Evolutionary conservation across 1,284 basidiomycete species (phyloP).

Genomic region (Tylopilus sp.): DNA sequence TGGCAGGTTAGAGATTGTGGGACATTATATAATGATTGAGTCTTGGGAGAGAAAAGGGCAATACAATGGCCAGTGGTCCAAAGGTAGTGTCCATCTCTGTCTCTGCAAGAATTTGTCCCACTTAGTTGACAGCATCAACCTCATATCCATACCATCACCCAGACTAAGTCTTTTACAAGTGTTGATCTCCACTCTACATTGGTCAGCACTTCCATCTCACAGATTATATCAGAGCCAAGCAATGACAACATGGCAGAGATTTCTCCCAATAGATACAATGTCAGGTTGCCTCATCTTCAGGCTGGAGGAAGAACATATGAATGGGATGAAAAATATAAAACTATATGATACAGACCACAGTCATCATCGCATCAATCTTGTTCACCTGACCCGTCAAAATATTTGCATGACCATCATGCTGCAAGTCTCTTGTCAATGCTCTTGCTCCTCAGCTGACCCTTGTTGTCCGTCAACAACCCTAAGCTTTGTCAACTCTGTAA

Average conservation of each 20-base stretch:
- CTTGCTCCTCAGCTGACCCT: too few species aligned
- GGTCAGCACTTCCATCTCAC: slow-evolving; percentile 39
- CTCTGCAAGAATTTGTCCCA: slow-evolving; percentile 48
- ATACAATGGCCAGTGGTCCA: slow-evolving; percentile 5
- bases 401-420: slow-evolving; percentile 76
- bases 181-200: slow-evolving; percentile 16
- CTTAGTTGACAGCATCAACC: slow-evolving; percentile 38
- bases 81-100: slow-evolving; percentile 62
- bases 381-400: slow-evolving; percentile 47
- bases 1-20: too few species aligned
- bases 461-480: too few species aligned
- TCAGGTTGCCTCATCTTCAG: slow-evolving; percentile 44
- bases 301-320: slow-evolving; percentile 16
- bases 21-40: too few species aligned
- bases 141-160: slow-evolving; percentile 43
- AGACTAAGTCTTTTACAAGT: slow-evolving; percentile 24
- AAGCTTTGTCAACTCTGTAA: too few species aligned
- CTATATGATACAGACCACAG: slow-evolving; percentile 27
- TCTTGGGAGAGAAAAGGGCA: background rate
- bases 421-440: too few species aligned
- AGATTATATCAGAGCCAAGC: slow-evolving; percentile 38
- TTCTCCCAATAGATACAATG: slow-evolving; percentile 46
- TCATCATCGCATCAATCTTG: slow-evolving; percentile 23
- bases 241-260: slow-evolving; percentile 48
- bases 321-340: background rate